Conservation (phyloP, 2,329 filamentous ascomycete genomes). For the Massarina eburnea region DNA sequence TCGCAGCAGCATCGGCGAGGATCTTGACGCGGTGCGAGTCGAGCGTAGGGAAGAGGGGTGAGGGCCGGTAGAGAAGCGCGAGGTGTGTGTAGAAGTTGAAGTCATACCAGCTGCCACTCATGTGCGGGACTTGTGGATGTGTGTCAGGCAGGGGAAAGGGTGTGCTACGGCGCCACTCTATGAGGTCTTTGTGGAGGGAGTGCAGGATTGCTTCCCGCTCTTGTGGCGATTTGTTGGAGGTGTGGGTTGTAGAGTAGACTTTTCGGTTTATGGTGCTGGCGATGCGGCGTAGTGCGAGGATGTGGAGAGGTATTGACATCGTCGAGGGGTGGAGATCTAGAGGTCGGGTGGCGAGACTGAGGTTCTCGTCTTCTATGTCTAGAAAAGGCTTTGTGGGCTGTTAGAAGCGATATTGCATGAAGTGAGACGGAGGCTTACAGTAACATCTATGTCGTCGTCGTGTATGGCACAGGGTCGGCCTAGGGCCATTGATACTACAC, state of each 20-base stretch:
- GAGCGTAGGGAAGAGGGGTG: slow-evolving; percentile 45
- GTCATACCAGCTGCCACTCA: slow-evolving; percentile 51
- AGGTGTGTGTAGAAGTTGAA: slow-evolving; percentile 53
- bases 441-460: slow-evolving; percentile 50
- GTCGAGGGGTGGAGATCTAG: slow-evolving; percentile 7
- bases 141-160: slow-evolving; percentile 23
- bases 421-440: slow-evolving; percentile 40
- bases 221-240: neutral
- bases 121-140: slow-evolving; percentile 43
- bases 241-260: slow-evolving; percentile 37
- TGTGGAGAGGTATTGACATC: slow-evolving; percentile 47
- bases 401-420: slow-evolving; percentile 27
- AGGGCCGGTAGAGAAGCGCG: slow-evolving; percentile 50
- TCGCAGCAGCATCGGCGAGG: slow-evolving; percentile 45
- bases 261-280: slow-evolving; percentile 45
- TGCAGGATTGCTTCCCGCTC: slow-evolving; percentile 32
- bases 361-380: neutral
- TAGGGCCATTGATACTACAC: slow-evolving; percentile 49
- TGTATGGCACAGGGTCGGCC: slow-evolving; percentile 51
- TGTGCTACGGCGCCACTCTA: slow-evolving; percentile 46
- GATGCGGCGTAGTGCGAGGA: slow-evolving; percentile 45
- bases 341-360: slow-evolving; percentile 18
- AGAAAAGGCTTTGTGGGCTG: no score
- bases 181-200: slow-evolving; percentile 44
- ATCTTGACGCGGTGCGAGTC: slow-evolving; percentile 41